Evolutionary conservation across 2,329 filamentous ascomycete species (phyloP).

Genomic region (Calonectria hawksworthii): DNA sequence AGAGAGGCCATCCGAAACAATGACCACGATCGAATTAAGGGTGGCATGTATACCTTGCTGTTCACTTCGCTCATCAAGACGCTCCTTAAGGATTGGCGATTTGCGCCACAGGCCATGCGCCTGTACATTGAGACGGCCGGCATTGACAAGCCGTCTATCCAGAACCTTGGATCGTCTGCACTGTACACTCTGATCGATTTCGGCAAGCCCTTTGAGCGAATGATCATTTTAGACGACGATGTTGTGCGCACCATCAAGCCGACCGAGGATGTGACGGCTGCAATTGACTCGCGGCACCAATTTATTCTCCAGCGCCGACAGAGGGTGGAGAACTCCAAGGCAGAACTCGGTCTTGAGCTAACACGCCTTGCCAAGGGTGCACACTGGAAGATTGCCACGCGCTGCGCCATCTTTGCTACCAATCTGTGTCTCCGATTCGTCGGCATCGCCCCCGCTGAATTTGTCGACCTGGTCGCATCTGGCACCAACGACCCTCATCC

Average conservation of each 20-base stretch:
- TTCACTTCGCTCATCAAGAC: conserved; percentile 92
- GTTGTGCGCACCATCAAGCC: conserved; percentile 81
- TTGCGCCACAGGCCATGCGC: conserved; percentile 89
- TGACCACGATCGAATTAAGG: conserved; percentile 94
- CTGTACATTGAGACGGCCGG: conserved; percentile 91
- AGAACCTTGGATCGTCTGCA: conserved; percentile 85
- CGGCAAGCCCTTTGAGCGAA: conserved; percentile 87
- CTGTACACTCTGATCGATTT: conserved; percentile 93
- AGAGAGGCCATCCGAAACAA: conserved; percentile 82
- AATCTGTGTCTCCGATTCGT: conserved; percentile 95
- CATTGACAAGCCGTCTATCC: conserved; percentile 94
- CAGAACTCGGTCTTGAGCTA: conserved; percentile 83
- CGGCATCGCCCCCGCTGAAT: conserved; percentile 82
- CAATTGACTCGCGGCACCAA: conserved; percentile 73
- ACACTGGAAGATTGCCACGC: conserved; percentile 96
- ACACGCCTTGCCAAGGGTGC: conserved; percentile 82
- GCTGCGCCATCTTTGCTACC: conserved; percentile 90
- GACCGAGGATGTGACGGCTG: conserved; percentile 70
- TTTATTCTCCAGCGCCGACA: conserved; percentile 82
- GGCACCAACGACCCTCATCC: conserved; percentile 94
- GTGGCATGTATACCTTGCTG: conserved; percentile 89
- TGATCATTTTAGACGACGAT: conserved; percentile 83
- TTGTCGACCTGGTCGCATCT: conserved; percentile 85
- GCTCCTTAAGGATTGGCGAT: conserved; percentile 92
- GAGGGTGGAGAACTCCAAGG: conserved; percentile 87